Base-by-base conservation (phyloP, 2,329 filamentous ascomycete genomes). In the Alternaria postmessia region DNA sequence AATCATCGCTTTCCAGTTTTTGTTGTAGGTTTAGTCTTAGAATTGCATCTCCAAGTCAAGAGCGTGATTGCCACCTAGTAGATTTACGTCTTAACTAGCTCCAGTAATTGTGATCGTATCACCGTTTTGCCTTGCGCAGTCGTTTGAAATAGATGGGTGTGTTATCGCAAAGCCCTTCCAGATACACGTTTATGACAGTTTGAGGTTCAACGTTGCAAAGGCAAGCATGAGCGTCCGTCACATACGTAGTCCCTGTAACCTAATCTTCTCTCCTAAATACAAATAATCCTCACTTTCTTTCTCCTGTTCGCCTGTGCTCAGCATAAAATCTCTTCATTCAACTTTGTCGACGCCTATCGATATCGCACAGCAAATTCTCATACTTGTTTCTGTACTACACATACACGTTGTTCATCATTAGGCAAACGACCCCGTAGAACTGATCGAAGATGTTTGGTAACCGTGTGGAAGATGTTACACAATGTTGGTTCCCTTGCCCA, bases 401-500 rank as follows among this genome's bases (percentile, higher is more conserved):
- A n/a, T 30, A 34, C 18, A 22, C 7, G 4, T 24, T 8, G 3
- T 34, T 34, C 32, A 5, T 30, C 8, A n/a, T 20, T 12, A 38
- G 46, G 14, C 14, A 18, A 20, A 0, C n/a, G 14, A 28, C 14
- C 5, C 22, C 6, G 8, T 6, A 26, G 2, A 1, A 49, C 6
- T 7, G 11, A 24, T 6, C 20, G 7, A 7, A 52, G 11, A 54
- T 59, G 41, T 22, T 51, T n/a, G 22, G 49, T 7, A 36, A n/a
- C 1, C 20, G 9, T 39, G 14, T 18, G 8, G 9, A 41, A 5
- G 9, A 26, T 26, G 42, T 30, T n/a, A 28, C 44, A 6, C 41
- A n/a, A 20, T 63, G 48, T n/a, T 57, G 48, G 49, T 51, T 48
- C 22, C 51, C 54, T 18, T 61, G 54, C n/a, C 54, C 44, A n/a